These are phyloP conservation scores for Epichloe glyceriae DNA, from an alignment of 2,329 filamentous ascomycete species.

Conservation along the genomic window DNA sequence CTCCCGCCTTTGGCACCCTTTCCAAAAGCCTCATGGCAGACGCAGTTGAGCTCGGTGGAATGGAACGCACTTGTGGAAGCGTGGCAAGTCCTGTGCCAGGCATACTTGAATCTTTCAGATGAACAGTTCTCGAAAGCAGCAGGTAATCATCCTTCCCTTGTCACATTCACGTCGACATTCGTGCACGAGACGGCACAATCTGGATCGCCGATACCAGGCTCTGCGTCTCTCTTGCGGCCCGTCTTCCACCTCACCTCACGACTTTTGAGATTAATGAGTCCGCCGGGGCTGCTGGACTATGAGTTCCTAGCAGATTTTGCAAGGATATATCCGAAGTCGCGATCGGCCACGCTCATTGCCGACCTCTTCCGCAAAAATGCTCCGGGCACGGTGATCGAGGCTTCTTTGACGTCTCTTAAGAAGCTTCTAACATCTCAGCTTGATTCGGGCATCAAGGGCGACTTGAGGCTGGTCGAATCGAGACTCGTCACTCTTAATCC, in stretches of 20 bases:
- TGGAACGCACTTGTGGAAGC: conserved; percentile 68
- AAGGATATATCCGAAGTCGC: conserved; percentile 52
- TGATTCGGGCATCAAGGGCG: conserved; percentile 44
- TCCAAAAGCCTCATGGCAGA: conserved; percentile 54
- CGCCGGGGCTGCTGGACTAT: conserved; percentile 46
- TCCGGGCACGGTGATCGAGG: conserved; percentile 29
- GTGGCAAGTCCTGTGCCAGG: conserved; percentile 56
- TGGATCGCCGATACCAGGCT: conserved; percentile 13
- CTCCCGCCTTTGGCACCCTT: conserved; percentile 63
- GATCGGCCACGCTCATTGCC: conserved; percentile 36
- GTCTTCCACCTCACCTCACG: conserved; percentile 52
- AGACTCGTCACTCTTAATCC: conserved; percentile 47
- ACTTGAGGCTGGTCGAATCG: conserved; percentile 40
- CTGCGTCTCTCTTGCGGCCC: conserved; percentile 41
- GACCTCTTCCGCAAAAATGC: conserved; percentile 39
- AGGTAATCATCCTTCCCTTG: conserved; percentile 43
- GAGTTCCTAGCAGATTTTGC: conserved; percentile 56
- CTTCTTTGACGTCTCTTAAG: conserved; percentile 46
- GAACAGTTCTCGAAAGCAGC: conserved; percentile 38
- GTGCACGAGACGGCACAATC: conserved; percentile 36
- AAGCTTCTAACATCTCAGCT: conserved; percentile 47
- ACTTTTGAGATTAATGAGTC: conserved; percentile 31
- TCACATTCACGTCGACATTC: conserved; percentile 36
- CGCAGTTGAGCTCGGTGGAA: conserved; percentile 52
- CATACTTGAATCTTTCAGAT: conserved; percentile 48